A percentile compares a stretch with the other conserved stretches of the same genome.
These are phyloP conservation scores for Sclerotinia glacialis DNA, from an alignment of 2,329 filamentous ascomycete species.

Conservation along the genomic window DNA sequence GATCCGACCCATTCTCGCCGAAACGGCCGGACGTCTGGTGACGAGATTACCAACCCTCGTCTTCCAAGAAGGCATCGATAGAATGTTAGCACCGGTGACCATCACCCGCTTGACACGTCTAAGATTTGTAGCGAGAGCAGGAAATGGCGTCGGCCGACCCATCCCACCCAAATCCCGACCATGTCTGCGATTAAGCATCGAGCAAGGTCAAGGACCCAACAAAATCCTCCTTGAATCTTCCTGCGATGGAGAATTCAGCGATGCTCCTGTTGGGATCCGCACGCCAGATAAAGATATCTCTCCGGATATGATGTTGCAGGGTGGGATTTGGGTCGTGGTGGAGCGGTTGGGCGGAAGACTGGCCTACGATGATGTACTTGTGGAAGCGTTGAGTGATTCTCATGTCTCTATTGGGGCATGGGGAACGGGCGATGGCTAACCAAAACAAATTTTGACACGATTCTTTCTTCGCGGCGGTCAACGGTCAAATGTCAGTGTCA, in stretches of 20 bases:
- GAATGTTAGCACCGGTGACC: constrained; percentile 43
- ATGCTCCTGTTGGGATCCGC: constrained; percentile 63
- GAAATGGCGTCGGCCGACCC: neutral
- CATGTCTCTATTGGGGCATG: constrained; percentile 39
- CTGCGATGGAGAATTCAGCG: constrained; percentile 70
- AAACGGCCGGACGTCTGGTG: constrained; percentile 71
- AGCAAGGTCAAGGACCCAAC: constrained; percentile 69
- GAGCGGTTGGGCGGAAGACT: constrained; percentile 64
- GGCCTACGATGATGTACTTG: constrained; percentile 49
- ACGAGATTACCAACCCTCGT: constrained; percentile 54
- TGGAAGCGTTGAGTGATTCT: constrained; percentile 48
- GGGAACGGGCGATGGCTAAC: constrained; percentile 35
- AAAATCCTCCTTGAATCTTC: constrained; percentile 63
- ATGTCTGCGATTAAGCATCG: constrained; percentile 67
- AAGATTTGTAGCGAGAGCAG: constrained; percentile 37
- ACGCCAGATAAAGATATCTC: constrained; percentile 73
- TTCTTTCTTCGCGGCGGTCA: neutral
- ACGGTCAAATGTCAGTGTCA: too few species aligned
- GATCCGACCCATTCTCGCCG: constrained; percentile 62
- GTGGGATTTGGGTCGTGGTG: constrained; percentile 75
- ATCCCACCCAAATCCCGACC: constrained; percentile 36
- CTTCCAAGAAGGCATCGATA: constrained; percentile 51
- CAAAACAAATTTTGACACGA: neutral
- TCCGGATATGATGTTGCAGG: constrained; percentile 53
- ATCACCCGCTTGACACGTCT: constrained; percentile 32